Base-by-base conservation (phyloP, 768 basidiomycete genomes). In the Gloeopeniophorella convolvens region DNA sequence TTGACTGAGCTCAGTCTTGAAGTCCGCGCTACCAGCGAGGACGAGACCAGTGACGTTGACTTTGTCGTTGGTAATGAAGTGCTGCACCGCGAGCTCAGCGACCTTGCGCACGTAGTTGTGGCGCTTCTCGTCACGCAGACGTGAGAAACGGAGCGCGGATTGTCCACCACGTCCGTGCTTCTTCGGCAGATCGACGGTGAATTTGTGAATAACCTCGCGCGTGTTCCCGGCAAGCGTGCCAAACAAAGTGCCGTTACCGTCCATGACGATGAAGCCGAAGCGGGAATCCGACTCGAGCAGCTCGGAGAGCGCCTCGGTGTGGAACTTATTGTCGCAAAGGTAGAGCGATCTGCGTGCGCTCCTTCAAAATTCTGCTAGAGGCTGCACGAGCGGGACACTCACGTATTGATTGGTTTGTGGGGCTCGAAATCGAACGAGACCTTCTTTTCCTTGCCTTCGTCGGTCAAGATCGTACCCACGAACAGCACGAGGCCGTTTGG, bases 61-160 rank as follows among this genome's bases (percentile, higher is more conserved):
- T 68, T 94, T 97, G 74, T 99, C 96, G 67, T 82, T 85, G 50
- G 92, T 90, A 68, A 99, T 96, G 65, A 90, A 99, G 70, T 97
- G 92, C 69, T 97, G 94, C 23, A 98, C 96, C 5, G 96, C 93
- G 52, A 79, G 76, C 70, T 99, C 96, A 44, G 94, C 93, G 51
- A 99, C 96, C 70, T 99, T 99, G 62, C 96, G 88, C 44, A 99
- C 95, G 67, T 99, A 99, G 71, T 98, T 99, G 83, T 98, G 94
- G 40, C 96, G 84, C 68, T 96, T 96, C 73, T 99, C 96, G 68
- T 97, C 96, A 63, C 96, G 88, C 42, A 99, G 81, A 76, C 96
- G 95, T 33, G 95, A 90, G 82, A 99, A 99, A 87, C 96, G 96
- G 36, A 98, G 79, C 21, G 96, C 96, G 48, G 96, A 98, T 70